These are phyloP conservation scores for Phytophthora podocarpi DNA, from an alignment of 352 stramenopile species.

Conservation along the genomic window DNA sequence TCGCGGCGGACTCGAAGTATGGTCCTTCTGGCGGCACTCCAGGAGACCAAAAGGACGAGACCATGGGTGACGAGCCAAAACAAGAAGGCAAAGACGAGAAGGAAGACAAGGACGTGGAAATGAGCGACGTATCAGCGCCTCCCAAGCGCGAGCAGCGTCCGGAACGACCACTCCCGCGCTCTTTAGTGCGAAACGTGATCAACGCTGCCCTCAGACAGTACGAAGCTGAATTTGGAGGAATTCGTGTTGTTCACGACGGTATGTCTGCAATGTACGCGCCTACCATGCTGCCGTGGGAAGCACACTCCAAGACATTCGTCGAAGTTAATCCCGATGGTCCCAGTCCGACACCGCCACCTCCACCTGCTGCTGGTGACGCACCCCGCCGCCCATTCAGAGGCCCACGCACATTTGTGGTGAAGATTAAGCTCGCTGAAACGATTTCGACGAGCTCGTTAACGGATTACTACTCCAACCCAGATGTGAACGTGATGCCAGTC, in stretches of 20 bases:
- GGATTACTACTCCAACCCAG: slow-evolving; percentile 58
- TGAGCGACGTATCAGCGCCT: slow-evolving; percentile 30
- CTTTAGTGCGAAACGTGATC: slow-evolving; percentile 65
- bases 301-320: slow-evolving; percentile 48
- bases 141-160: slow-evolving; percentile 33
- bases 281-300: slow-evolving; percentile 52
- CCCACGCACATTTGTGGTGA: slow-evolving; percentile 67
- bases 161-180: slow-evolving; percentile 44
- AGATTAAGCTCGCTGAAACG: slow-evolving; percentile 69
- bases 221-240: slow-evolving; percentile 54
- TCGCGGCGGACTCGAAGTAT: slow-evolving; percentile 47
- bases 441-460: slow-evolving; percentile 52
- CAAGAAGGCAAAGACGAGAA: slow-evolving; percentile 40
- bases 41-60: slow-evolving; percentile 47
- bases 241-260: slow-evolving; percentile 70
- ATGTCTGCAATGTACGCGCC: slow-evolving; percentile 67
- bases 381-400: slow-evolving; percentile 37
- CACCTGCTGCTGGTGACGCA: slow-evolving; percentile 22
- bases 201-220: slow-evolving; percentile 58
- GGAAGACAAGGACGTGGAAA: slow-evolving; percentile 55
- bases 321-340: slow-evolving; percentile 56
- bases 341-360: slow-evolving; percentile 16
- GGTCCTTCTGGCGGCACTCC: slow-evolving; percentile 35
- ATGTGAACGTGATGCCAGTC: slow-evolving; percentile 63
- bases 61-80: slow-evolving; percentile 42